Conservation (phyloP, 306 rosid genomes). For the Cicer bijugum region DNA sequence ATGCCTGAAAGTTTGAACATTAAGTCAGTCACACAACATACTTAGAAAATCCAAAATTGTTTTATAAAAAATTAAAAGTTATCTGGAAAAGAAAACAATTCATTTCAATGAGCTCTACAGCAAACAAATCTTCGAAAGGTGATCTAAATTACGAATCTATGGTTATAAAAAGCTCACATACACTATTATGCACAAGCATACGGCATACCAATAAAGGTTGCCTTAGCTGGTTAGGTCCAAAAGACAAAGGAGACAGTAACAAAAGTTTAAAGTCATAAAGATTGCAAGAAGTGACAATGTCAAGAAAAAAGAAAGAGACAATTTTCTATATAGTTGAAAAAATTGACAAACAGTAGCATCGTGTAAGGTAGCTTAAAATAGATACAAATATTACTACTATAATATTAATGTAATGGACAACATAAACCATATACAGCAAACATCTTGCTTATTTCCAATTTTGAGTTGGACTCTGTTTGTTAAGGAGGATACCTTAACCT, state of each 20-base stretch:
- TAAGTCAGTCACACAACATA: conserved; percentile 1
- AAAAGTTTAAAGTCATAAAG: not conserved
- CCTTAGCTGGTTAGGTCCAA: conserved; percentile 2
- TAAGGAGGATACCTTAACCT: conserved; percentile 4
- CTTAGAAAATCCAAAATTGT: not conserved
- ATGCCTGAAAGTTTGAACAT: conserved; percentile 65
- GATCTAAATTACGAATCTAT: conserved; percentile 20
- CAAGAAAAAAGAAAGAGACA: not conserved
- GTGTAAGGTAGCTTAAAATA: conserved; percentile 11
- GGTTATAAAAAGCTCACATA: not conserved
- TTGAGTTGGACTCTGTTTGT: conserved; percentile 14
- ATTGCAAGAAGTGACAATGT: not conserved
- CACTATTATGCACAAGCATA: not conserved
- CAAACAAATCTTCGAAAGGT: not conserved
- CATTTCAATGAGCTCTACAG: conserved; percentile 14
- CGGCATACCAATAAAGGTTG: not conserved
- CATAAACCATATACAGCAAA: conserved; percentile 22
- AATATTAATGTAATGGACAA: not conserved
- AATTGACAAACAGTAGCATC: not conserved
- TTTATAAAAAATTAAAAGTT: not conserved
- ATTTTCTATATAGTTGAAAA: not conserved
- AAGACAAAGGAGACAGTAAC: not conserved
- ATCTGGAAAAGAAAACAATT: not conserved
- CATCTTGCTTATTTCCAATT: conserved; percentile 27
- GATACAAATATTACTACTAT: not conserved